Conservation (phyloP, 768 basidiomycete genomes). For the Boletellus ananiceps region DNA sequence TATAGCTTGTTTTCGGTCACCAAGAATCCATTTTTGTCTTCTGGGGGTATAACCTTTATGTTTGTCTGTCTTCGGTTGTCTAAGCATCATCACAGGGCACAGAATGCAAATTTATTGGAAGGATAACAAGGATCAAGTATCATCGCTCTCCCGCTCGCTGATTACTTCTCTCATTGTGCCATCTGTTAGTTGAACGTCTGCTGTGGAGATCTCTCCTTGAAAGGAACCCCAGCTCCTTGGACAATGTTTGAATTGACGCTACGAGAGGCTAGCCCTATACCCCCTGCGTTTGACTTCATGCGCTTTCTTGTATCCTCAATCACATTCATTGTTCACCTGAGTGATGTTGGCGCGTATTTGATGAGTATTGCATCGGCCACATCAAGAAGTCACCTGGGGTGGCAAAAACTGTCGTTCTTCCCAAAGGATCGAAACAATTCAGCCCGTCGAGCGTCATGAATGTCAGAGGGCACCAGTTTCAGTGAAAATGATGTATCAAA, state of each 20-base stretch:
- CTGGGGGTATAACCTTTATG: conserved; percentile 49
- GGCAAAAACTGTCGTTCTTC: conserved; percentile 48
- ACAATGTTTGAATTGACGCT: conserved; percentile 88
- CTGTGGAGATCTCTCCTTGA: conserved; percentile 56
- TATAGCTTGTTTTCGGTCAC: conserved; percentile 82
- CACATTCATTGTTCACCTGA: conserved; percentile 84
- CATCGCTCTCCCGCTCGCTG: neutral
- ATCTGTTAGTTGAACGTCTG: conserved; percentile 68
- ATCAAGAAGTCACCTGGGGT: conserved; percentile 59
- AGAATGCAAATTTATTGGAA: conserved; percentile 99
- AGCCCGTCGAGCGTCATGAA: conserved; percentile 66
- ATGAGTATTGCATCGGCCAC: conserved; percentile 66
- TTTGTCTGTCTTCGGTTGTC: neutral
- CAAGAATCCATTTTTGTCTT: conserved; percentile 78
- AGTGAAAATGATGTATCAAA: no score
- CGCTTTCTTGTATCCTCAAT: conserved; percentile 88
- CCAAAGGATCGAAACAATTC: conserved; percentile 49
- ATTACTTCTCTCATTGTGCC: conserved; percentile 1
- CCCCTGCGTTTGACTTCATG: conserved; percentile 79
- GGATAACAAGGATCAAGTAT: conserved; percentile 82
- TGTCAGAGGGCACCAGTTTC: conserved; percentile 50
- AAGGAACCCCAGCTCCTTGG: conserved; percentile 49
- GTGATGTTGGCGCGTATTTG: conserved; percentile 77
- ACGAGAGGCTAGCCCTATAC: conserved; percentile 76
- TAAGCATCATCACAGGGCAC: conserved; percentile 43